Conservation (phyloP, 2,329 filamentous ascomycete species). For the Aspergillus puulaauensis region DNA sequence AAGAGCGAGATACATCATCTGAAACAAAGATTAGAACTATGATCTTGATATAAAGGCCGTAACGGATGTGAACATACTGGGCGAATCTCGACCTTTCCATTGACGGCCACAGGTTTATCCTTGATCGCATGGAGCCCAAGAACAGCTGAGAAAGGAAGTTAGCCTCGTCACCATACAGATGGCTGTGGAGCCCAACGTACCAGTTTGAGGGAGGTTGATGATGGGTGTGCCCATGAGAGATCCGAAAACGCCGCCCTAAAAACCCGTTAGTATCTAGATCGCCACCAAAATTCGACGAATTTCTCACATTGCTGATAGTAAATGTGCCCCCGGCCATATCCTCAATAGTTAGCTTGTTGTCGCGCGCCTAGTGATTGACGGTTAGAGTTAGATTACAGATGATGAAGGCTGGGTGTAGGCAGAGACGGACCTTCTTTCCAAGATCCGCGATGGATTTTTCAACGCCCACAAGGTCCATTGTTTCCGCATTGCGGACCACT, state of each 20-base stretch:
- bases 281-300: neutral
- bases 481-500: constrained; percentile 90
- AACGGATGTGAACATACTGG: constrained; percentile 52
- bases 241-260: constrained; percentile 82
- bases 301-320: constrained; percentile 84
- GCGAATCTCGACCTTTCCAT: constrained; percentile 91
- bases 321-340: constrained; percentile 99
- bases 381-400: neutral
- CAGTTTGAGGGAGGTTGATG: constrained; percentile 93
- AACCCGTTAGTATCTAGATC: neutral
- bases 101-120: constrained; percentile 82
- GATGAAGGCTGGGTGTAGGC: neutral
- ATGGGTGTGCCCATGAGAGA: constrained; percentile 97
- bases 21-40: neutral
- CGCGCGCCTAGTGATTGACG: constrained; percentile 67
- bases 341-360: constrained; percentile 96
- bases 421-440: constrained; percentile 77
- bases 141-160: constrained; percentile 55
- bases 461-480: constrained; percentile 82
- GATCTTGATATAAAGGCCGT: constrained; percentile 12
- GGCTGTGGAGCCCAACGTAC: constrained; percentile 27
- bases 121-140: constrained; percentile 96
- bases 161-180: constrained; percentile 13
- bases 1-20: constrained; percentile 98
- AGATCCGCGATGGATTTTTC: constrained; percentile 90